Evolutionary conservation across 192 early-diverging fungal genomes (phyloP).

Genomic region (Dissophora ornata): DNA sequence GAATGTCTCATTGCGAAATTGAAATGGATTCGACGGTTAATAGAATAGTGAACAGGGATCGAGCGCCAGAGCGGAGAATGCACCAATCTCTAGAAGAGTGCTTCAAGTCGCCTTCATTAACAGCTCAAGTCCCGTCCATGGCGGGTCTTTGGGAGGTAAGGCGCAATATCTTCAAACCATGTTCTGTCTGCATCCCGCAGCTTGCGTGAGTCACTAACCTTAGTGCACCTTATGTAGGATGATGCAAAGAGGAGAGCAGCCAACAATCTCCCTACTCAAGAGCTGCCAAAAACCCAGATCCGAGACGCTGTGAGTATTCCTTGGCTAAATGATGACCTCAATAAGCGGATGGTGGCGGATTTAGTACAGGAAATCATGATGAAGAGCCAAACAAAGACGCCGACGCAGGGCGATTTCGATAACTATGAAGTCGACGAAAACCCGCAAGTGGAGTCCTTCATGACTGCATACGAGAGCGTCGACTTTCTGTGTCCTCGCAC

Average conservation of each 20-base stretch:
- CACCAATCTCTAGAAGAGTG: conserved; percentile 60
- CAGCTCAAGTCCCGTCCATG: conserved; percentile 49
- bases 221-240: conserved; percentile 14
- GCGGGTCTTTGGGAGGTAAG: conserved; percentile 50
- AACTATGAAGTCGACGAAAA: conserved; percentile 13
- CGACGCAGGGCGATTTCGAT: conserved; percentile 32
- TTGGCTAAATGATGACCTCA: conserved; percentile 39
- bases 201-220: too few species aligned
- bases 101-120: conserved; percentile 14
- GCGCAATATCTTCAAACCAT: too few species aligned
- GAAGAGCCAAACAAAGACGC: conserved; percentile 15
- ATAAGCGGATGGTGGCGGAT: conserved; percentile 35
- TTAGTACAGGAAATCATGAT: conserved; percentile 33
- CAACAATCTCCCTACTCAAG: conserved; percentile 35
- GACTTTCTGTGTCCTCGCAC: conserved; percentile 29
- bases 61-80: conserved; percentile 58
- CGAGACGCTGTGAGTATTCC: conserved; percentile 32
- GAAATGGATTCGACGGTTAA: conserved; percentile 75
- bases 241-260: conserved; percentile 38
- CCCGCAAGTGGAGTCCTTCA: conserved; percentile 10
- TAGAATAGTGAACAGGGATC: conserved; percentile 74
- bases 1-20: conserved; percentile 75
- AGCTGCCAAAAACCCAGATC: conserved; percentile 38
- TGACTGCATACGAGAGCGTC: conserved; percentile 36
- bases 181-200: too few species aligned